Conservation (phyloP, 305 asterid species). For the Withania somnifera region DNA sequence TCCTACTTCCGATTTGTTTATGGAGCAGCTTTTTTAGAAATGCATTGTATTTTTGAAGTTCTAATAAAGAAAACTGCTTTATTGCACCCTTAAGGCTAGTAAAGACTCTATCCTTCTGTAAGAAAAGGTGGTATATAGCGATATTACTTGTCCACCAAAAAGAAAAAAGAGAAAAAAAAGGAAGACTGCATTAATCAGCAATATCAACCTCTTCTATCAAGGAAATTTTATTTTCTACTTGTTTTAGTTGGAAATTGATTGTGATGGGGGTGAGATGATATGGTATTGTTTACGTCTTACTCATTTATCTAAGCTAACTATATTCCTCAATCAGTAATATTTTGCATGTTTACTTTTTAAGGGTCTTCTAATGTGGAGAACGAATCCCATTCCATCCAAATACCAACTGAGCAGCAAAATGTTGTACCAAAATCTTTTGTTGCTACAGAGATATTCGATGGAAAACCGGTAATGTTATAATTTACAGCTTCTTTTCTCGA, state of each 20-base stretch:
- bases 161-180: neutral
- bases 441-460: conserved; percentile 59
- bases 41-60: neutral
- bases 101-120: too few species aligned
- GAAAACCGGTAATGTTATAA: conserved; percentile 43
- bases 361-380: conserved; percentile 32
- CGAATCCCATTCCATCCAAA: conserved; percentile 27
- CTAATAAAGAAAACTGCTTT: too few species aligned
- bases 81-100: too few species aligned
- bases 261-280: neutral
- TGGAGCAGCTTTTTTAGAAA: neutral
- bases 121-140: too few species aligned
- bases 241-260: neutral
- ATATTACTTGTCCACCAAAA: neutral
- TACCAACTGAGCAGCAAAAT: conserved; percentile 27
- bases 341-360: conserved; percentile 17
- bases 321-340: neutral
- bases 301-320: neutral
- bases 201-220: neutral
- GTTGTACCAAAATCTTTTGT: conserved; percentile 53
- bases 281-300: neutral
- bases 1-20: conserved; percentile 3
- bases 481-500: neutral
- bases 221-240: neutral
- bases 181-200: neutral